A percentile compares a stretch with the other conserved stretches of the same genome.
These are phyloP conservation scores for Steccherinum ochraceum DNA, from an alignment of 768 basidiomycete species.

Conservation along the genomic window DNA sequence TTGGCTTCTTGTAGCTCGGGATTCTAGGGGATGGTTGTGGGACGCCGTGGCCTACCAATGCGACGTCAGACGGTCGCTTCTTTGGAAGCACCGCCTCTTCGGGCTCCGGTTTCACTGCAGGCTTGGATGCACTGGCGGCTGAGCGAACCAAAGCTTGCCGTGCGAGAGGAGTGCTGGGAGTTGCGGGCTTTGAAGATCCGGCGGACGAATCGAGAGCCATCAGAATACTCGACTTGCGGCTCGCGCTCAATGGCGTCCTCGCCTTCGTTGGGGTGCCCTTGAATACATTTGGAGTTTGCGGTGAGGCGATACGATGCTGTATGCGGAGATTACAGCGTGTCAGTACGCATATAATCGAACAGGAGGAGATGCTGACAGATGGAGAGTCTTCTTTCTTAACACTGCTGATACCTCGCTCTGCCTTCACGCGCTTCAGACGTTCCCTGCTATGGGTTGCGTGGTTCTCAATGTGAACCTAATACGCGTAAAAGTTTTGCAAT, in stretches of 20 bases:
- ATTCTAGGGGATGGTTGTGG: neutral
- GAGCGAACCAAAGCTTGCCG: neutral
- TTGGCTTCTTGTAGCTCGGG: slow-evolving; percentile 2
- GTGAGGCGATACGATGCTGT: neutral
- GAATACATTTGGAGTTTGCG: no score
- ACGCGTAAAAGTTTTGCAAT: neutral
- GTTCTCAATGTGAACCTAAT: slow-evolving; percentile 10
- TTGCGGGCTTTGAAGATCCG: neutral
- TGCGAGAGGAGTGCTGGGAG: slow-evolving; percentile 5
- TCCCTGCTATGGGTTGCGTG: slow-evolving; percentile 5
- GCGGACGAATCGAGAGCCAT: neutral
- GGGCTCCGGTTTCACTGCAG: slow-evolving; percentile 11
- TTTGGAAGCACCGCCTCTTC: slow-evolving; percentile 25
- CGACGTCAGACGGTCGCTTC: slow-evolving; percentile 31
- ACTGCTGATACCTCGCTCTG: neutral
- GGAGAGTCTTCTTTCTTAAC: neutral
- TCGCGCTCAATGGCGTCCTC: neutral
- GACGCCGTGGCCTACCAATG: neutral
- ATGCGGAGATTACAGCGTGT: neutral
- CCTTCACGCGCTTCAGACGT: neutral
- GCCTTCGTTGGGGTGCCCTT: neutral
- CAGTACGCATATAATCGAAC: neutral
- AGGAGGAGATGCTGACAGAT: neutral
- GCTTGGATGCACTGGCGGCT: neutral
- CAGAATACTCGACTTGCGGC: neutral